These are phyloP conservation scores for Phialemoniopsis sp. DNA, from an alignment of 2,329 filamentous ascomycete species.

Conservation along the genomic window DNA sequence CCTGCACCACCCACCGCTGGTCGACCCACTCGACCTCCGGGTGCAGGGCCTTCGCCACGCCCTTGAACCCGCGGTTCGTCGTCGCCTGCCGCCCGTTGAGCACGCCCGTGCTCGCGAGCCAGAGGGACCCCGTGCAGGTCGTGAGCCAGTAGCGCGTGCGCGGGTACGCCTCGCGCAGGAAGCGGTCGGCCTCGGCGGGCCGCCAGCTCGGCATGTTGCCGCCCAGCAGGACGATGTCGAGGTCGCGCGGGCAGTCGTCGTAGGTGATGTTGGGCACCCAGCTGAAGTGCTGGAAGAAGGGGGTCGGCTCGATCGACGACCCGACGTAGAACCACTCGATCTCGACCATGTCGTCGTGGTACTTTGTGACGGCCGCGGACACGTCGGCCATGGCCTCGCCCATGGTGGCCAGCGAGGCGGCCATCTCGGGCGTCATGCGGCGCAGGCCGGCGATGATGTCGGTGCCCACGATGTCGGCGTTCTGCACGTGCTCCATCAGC, in stretches of 20 bases:
- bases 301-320: conserved; percentile 22
- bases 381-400: too few relatives aligned
- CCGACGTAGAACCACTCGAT: conserved; percentile 33
- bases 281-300: conserved; percentile 21
- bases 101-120: conserved; percentile 28
- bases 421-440: conserved; percentile 10
- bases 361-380: conserved; percentile 8
- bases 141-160: conserved; percentile 28
- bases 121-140: conserved; percentile 30
- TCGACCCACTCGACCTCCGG: conserved; percentile 29
- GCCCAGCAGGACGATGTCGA: conserved; percentile 33
- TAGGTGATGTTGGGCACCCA: conserved; percentile 32
- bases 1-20: conserved; percentile 31
- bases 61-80: conserved; percentile 26
- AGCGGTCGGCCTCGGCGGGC: conserved; percentile 23
- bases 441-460: conserved; percentile 32
- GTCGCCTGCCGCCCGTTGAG: conserved; percentile 31
- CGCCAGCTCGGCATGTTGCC: conserved; percentile 24
- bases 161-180: conserved; percentile 27
- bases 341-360: conserved; percentile 16
- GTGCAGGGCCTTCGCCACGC: conserved; percentile 17
- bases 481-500: conserved; percentile 30
- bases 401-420: conserved; percentile 11
- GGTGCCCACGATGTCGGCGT: conserved; percentile 31
- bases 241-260: conserved; percentile 30